Base-by-base conservation (phyloP, 192 early-diverging fungal species). In the Lunasporangiospora selenospora region DNA sequence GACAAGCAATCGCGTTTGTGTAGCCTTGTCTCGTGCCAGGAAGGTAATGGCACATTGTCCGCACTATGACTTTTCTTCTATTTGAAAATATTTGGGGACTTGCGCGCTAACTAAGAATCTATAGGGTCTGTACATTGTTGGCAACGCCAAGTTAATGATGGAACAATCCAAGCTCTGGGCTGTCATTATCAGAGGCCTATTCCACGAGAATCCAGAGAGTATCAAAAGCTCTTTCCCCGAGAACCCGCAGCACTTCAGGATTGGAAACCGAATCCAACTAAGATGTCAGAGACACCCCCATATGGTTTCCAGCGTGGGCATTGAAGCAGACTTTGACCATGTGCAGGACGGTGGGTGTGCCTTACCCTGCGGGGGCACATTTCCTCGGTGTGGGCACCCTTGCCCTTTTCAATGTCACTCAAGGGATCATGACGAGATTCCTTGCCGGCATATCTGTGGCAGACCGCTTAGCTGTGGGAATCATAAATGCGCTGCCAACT, bases 101-200 rank as follows among this genome's bases (percentile, higher is more conserved):
- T n/a, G n/a, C n/a, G n/a, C n/a, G 29, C 18, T n/a, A n/a, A n/a
- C n/a, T n/a, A n/a, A n/a, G n/a, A n/a, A 27, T 57, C 26, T 26
- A 29, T 45, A 83, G 77, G 85, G 85, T 2, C 53, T 86, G 66
- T 86, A 84, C 42, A 79, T 86, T 48, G 44, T 86, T 4, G 85
- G 85, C 8, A 86, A 86, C 43, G 85, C 63, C 0, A 57, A 56
- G 15, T 44, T 84, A 60, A 39, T 86, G 39, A 67, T 49, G 46
- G 62, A 73, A 32, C 52, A 69, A 33, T 81, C 78, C 21, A 62
- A 66, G 4, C 51, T 86, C 9, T 86, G 85, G 85, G 59, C 58
- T 5, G 75, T 54, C 33, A 81, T 83, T 37, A 67, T 83, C 11
- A 53, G 44, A 4, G 65, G 69, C 13, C 31, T 83, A 31, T 12